These are phyloP conservation scores for Pseudovirgaria hyperparasitica DNA, from an alignment of 2,329 filamentous ascomycete genomes.

Conservation along the genomic window DNA sequence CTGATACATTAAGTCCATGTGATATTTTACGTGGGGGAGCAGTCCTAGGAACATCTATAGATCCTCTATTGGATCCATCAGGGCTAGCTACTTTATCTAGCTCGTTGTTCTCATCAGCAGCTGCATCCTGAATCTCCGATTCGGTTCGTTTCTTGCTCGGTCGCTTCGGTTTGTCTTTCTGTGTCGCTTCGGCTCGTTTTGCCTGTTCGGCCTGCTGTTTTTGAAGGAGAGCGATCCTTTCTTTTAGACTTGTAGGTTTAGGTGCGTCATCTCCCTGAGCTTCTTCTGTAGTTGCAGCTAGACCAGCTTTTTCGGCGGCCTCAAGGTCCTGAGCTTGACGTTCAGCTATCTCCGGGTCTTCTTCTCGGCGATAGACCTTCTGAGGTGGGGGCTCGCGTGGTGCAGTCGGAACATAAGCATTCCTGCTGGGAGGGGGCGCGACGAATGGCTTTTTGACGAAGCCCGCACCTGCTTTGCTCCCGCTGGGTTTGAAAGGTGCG, in stretches of 20 bases:
- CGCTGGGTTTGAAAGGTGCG: conserved; percentile 76
- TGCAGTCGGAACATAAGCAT: conserved; percentile 73
- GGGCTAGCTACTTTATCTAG: conserved; percentile 23
- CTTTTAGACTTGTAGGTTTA: conserved; percentile 86
- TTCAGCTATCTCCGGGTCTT: conserved; percentile 57
- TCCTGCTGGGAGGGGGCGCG: conserved; percentile 81
- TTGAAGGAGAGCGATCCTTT: conserved; percentile 86
- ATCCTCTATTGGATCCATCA: conserved; percentile 22
- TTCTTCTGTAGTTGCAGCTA: conserved; percentile 34
- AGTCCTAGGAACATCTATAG: conserved; percentile 22
- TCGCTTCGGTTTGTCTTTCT: conserved; percentile 79
- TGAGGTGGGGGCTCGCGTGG: conserved; percentile 55
- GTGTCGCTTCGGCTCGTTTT: conserved; percentile 58
- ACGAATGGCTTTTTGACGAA: conserved; percentile 98
- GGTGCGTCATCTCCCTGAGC: conserved; percentile 64
- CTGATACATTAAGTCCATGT: conserved; percentile 26
- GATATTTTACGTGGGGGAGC: conserved; percentile 20
- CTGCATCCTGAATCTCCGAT: conserved; percentile 19
- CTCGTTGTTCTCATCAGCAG: conserved; percentile 23
- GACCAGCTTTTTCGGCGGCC: conserved; percentile 55
- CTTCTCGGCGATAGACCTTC: conserved; percentile 74
- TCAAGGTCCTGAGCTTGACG: conserved; percentile 53
- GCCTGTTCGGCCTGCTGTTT: conserved; percentile 89
- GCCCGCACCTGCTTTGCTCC: conserved; percentile 42
- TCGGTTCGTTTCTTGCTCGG: conserved; percentile 53